phyloP scores from a whole-genome alignment of 2,329 filamentous ascomycete species.

The Hyphodiscus sp. region DNA sequence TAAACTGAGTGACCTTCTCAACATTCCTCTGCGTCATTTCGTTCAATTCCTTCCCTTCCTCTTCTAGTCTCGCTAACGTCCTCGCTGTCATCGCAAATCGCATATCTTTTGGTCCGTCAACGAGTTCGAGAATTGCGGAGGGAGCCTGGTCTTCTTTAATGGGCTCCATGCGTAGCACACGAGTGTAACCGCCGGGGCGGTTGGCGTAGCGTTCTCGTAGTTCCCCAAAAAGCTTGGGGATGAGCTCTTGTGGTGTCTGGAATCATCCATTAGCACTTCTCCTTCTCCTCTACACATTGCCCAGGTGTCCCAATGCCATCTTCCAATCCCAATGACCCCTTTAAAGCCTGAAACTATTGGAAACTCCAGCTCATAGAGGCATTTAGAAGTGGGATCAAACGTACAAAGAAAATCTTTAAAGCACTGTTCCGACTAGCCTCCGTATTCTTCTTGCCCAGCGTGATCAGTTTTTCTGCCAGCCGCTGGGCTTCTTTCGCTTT shows the following conservation, averaged over 20 bases:
- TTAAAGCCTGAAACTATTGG: neutral
- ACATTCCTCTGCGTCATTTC: constrained; percentile 73
- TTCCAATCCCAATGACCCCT: neutral
- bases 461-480: constrained; percentile 90
- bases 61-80: constrained; percentile 61
- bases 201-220: constrained; percentile 71
- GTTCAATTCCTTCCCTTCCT: constrained; percentile 51
- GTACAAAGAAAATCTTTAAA: constrained; percentile 78
- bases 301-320: neutral
- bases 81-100: constrained; percentile 91
- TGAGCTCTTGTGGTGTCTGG: constrained; percentile 59
- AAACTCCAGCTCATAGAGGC: too few relatives aligned
- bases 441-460: constrained; percentile 87
- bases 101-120: constrained; percentile 90
- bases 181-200: constrained; percentile 88
- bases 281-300: neutral
- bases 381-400: constrained; percentile 28
- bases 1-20: constrained; percentile 73
- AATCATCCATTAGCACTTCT: neutral
- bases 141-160: constrained; percentile 80
- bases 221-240: constrained; percentile 84
- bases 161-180: constrained; percentile 86
- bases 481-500: constrained; percentile 97
- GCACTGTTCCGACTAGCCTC: constrained; percentile 70
- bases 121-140: constrained; percentile 87